Evolutionary conservation across 2,329 filamentous ascomycete species (phyloP).

Genomic region (Botrytis medusae): DNA sequence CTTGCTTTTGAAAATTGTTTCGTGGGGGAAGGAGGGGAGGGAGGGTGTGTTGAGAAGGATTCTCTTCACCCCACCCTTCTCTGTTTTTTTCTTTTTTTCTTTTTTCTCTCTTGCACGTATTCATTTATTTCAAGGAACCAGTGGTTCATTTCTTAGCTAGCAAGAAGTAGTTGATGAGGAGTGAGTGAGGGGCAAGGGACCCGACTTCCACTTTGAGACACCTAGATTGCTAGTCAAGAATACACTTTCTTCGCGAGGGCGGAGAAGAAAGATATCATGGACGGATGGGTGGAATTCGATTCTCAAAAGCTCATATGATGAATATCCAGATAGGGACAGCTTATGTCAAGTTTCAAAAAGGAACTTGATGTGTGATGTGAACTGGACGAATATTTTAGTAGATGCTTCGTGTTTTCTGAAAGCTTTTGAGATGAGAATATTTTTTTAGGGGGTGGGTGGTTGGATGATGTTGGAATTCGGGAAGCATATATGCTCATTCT

Average conservation of each 20-base stretch:
- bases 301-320: conserved; percentile 66
- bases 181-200: neutral
- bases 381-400: conserved; percentile 99
- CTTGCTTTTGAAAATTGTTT: neutral
- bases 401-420: conserved; percentile 89
- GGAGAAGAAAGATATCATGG: neutral
- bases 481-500: neutral
- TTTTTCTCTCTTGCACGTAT: neutral
- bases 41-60: neutral
- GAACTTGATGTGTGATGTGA: conserved; percentile 78
- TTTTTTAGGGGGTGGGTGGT: neutral
- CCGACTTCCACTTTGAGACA: neutral
- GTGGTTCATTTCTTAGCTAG: neutral
- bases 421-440: conserved; percentile 26
- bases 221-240: neutral
- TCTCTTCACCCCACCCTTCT: neutral
- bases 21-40: too few relatives aligned
- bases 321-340: conserved; percentile 99
- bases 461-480: neutral
- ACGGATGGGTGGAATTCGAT: neutral
- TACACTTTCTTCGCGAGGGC: neutral
- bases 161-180: neutral
- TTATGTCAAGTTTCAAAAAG: conserved; percentile 61
- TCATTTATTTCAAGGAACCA: neutral
- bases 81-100: neutral